Conservation (phyloP, 2,329 filamentous ascomycete species). For the Atkinsonella texensis region DNA sequence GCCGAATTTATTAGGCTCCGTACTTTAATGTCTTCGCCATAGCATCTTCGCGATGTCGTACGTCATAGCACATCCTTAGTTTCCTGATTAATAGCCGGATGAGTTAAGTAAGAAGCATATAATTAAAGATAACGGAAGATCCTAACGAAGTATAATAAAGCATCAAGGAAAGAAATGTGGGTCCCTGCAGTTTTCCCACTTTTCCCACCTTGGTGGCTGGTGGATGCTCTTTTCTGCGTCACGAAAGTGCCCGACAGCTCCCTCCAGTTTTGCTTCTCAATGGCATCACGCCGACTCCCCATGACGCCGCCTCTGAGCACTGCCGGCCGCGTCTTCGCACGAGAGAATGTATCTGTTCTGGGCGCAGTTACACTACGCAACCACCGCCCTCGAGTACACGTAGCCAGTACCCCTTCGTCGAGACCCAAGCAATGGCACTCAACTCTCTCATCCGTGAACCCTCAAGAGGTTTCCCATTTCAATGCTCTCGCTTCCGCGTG, state of each 20-base stretch:
- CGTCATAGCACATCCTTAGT: too few species aligned
- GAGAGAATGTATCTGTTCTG: background rate
- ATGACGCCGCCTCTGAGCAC: slow-evolving; percentile 2
- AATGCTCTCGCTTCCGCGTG: slow-evolving; percentile 83
- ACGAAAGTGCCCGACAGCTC: background rate
- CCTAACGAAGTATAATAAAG: too few species aligned
- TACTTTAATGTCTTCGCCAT: too few species aligned
- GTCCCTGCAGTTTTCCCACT: background rate
- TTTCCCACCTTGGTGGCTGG: background rate
- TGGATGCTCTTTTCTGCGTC: background rate
- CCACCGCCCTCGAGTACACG: background rate
- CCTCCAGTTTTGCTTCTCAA: background rate
- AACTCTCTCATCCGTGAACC: slow-evolving; percentile 62
- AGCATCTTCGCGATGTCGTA: too few species aligned
- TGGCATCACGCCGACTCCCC: background rate
- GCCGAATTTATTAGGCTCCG: too few species aligned
- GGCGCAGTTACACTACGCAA: background rate
- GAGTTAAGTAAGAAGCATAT: too few species aligned
- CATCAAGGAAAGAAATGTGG: too few species aligned
- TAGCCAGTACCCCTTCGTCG: background rate
- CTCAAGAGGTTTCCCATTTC: slow-evolving; percentile 87
- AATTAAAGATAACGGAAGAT: too few species aligned
- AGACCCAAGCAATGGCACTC: slow-evolving; percentile 10
- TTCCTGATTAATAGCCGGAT: too few species aligned
- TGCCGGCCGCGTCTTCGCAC: slow-evolving; percentile 1